A percentile compares a stretch with the other conserved stretches of the same genome.
Evolutionary conservation across 2,329 filamentous ascomycete species (phyloP).

Genomic region (Microdochium trichocladiopsis): DNA sequence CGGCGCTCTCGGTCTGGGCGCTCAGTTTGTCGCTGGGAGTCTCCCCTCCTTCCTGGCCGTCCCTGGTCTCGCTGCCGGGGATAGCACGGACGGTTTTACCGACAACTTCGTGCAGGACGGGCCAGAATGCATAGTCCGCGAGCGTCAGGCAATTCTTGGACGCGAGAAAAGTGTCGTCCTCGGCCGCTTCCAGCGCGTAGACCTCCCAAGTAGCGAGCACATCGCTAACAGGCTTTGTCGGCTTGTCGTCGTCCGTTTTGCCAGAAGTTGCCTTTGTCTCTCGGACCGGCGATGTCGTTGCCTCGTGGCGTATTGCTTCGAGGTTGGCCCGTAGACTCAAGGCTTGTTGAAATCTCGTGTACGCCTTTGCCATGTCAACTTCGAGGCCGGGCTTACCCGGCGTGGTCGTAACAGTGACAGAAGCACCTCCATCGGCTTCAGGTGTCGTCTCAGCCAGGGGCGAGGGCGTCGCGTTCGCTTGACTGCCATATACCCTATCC

Average conservation of each 20-base stretch:
- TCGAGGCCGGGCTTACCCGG: slow-evolving; percentile 5
- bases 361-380: slow-evolving; percentile 24
- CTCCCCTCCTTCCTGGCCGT: background rate
- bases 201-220: slow-evolving; percentile 34
- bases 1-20: background rate
- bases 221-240: slow-evolving; percentile 14
- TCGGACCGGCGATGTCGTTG: background rate
- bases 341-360: slow-evolving; percentile 34
- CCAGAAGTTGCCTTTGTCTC: too few species aligned
- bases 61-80: background rate
- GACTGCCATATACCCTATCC: slow-evolving; percentile 42
- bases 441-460: background rate
- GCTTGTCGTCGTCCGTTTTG: background rate
- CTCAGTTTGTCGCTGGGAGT: background rate
- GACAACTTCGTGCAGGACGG: slow-evolving; percentile 41
- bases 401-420: background rate
- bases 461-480: slow-evolving; percentile 14
- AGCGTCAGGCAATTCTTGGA: slow-evolving; percentile 29
- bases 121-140: slow-evolving; percentile 52
- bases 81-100: background rate
- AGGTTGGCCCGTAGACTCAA: slow-evolving; percentile 29
- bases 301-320: too few species aligned
- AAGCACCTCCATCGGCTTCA: background rate
- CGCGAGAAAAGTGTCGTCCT: slow-evolving; percentile 30
- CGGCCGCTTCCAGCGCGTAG: slow-evolving; percentile 21